Evolutionary conservation across 2,329 filamentous ascomycete genomes (phyloP).

Genomic region (Claviceps capensis): DNA sequence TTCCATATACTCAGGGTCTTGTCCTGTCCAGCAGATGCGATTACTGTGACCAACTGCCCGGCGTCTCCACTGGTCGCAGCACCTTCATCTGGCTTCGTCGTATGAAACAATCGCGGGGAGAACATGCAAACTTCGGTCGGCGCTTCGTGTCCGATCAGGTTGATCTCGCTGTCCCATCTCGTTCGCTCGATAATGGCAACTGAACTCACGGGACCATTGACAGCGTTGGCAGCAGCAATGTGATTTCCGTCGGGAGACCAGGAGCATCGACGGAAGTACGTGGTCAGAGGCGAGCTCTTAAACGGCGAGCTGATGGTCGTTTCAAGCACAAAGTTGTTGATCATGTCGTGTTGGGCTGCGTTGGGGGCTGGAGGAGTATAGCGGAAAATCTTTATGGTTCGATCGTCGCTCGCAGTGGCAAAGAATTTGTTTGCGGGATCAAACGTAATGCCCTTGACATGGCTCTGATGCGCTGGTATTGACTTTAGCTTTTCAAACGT

Average conservation of each 20-base stretch:
- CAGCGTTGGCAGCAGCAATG: slow-evolving; percentile 91
- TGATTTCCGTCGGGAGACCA: slow-evolving; percentile 97
- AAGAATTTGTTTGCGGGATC: slow-evolving; percentile 99
- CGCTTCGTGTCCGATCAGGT: slow-evolving; percentile 91
- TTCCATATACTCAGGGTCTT: slow-evolving; percentile 97
- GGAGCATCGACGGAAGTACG: slow-evolving; percentile 90
- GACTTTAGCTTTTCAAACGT: slow-evolving; percentile 98
- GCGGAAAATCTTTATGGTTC: slow-evolving; percentile 90
- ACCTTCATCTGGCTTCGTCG: slow-evolving; percentile 46
- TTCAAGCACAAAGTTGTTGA: slow-evolving; percentile 92
- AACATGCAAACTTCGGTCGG: slow-evolving; percentile 97
- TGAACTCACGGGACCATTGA: slow-evolving; percentile 93
- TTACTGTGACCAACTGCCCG: slow-evolving; percentile 63
- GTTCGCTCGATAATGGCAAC: slow-evolving; percentile 91
- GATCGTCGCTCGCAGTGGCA: slow-evolving; percentile 91
- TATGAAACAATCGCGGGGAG: slow-evolving; percentile 78
- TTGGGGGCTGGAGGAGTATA: slow-evolving; percentile 87
- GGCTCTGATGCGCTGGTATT: slow-evolving; percentile 82
- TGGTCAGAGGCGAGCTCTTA: slow-evolving; percentile 81
- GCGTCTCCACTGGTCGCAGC: slow-evolving; percentile 29
- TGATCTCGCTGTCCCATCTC: slow-evolving; percentile 92
- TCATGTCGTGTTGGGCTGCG: slow-evolving; percentile 85
- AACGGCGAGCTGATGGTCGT: slow-evolving; percentile 84
- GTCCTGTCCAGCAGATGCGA: slow-evolving; percentile 92
- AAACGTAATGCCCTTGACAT: slow-evolving; percentile 97